A percentile compares a stretch with the other conserved stretches of the same genome.
Evolutionary conservation across 2,329 filamentous ascomycete species (phyloP).

Genomic region (Fusarium hainanense): DNA sequence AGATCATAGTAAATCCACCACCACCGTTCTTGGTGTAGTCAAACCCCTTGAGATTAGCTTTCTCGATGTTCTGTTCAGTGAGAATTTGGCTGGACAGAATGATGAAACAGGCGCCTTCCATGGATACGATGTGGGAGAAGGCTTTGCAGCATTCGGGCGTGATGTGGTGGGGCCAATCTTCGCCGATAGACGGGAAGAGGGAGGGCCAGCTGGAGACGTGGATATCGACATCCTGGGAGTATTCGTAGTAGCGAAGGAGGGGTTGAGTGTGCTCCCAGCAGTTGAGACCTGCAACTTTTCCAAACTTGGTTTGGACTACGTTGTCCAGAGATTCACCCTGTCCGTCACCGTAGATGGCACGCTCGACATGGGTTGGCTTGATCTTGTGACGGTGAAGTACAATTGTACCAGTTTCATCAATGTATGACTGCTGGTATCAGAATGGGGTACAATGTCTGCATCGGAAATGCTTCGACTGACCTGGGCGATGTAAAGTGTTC

Average conservation of each 20-base stretch:
- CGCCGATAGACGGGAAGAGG: background rate
- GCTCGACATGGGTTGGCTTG: constrained; percentile 64
- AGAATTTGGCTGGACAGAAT: constrained; percentile 63
- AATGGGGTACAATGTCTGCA: fast-evolving
- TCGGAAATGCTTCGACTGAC: constrained; percentile 5
- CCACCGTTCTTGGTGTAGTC: constrained; percentile 41
- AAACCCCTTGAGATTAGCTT: constrained; percentile 46
- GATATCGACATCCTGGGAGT: constrained; percentile 10
- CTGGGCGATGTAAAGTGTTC: constrained; percentile 56
- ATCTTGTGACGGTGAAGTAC: constrained; percentile 58
- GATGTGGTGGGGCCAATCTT: constrained; percentile 44
- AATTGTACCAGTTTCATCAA: constrained; percentile 54
- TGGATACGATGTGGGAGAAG: constrained; percentile 64
- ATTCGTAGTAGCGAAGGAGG: constrained; percentile 10
- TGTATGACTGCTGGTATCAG: constrained; percentile 53
- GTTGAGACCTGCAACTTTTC: constrained; percentile 53
- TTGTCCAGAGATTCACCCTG: background rate
- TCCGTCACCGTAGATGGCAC: constrained; percentile 60
- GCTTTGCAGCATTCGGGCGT: constrained; percentile 34
- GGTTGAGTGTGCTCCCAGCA: constrained; percentile 53
- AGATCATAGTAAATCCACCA: constrained; percentile 48
- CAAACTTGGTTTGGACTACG: background rate
- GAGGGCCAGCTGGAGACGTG: constrained; percentile 24
- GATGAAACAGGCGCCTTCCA: constrained; percentile 66
- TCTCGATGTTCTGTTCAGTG: constrained; percentile 51